Evolutionary conservation across 495 filamentous ascomycete species (phyloP), one percentile per base, ranked within the genome.

Genomic region (Neurospora sp.): DNA sequence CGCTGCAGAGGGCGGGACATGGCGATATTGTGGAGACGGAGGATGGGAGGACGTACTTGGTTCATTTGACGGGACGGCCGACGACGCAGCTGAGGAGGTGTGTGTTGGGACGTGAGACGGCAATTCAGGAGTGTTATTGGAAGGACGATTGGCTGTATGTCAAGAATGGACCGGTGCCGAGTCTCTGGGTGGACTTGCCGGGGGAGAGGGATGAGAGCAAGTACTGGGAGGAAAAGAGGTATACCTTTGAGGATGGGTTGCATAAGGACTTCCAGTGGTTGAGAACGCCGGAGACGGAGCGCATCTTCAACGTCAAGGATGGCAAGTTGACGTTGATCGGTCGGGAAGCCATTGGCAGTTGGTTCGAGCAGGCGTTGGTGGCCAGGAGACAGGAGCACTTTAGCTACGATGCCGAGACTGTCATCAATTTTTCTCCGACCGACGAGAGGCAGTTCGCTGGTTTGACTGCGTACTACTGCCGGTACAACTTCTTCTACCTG

Each of bases 11-110:
- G 65, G 85, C 88, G 0, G 88, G 88, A 2, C 88, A 90, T 76
- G 88, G 87, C 16, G 88, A 89, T 75, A 82, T 89, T 27, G 86
- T 89, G 37, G 86, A 89, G 35, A 88, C 87, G 4, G 84, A 86
- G 9, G 83, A 86, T 40, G 88, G 88, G 1, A 83, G 83, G 70
- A 87, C 85, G 8, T 89, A 88, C 73, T 69, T 88, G 0, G 87
- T 89, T 8, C 87, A 88, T 75, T 77, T 89, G 12, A 78, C 81
- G 1, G 87, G 87, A 20, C 84, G 87, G 9, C 87, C 87, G 8
- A 87, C 77, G 0, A 87, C 85, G 2, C 86, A 88, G 73, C 72
- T 80, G 31, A 83, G 87, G 9, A 82, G 87, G 22, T 89, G 87
- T 74, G 85, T 88, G 1, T 76, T 89, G 10, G 87, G 87, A 18